These are phyloP conservation scores for Lactarius evosmus DNA, from an alignment of 768 basidiomycete genomes.

Conservation along the genomic window DNA sequence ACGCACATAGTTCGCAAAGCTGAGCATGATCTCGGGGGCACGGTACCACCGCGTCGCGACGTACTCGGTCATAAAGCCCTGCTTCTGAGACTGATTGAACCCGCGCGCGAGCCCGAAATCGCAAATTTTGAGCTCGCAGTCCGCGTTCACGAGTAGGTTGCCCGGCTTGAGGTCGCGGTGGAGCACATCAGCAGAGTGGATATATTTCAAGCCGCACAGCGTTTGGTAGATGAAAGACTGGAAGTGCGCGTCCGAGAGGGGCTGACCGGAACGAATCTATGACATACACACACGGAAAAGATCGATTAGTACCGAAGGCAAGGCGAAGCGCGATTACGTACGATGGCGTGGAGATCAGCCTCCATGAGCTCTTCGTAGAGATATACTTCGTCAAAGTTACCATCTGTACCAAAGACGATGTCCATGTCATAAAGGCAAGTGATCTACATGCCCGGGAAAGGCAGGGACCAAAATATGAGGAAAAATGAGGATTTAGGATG, in stretches of 20 bases:
- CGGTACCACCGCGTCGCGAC: conserved; percentile 99
- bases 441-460: conserved; percentile 50
- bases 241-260: conserved; percentile 87
- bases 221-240: conserved; percentile 98
- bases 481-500: not conserved
- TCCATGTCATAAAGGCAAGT: conserved; percentile 98
- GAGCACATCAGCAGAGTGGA: conserved; percentile 96
- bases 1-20: conserved; percentile 90
- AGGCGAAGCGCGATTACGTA: conserved; percentile 37
- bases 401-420: conserved; percentile 87
- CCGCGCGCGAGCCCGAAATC: conserved; percentile 97
- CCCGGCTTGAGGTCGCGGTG: conserved; percentile 96
- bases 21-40: conserved; percentile 98
- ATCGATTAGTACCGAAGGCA: conserved; percentile 1
- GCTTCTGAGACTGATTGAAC: conserved; percentile 83
- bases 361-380: conserved; percentile 99
- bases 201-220: conserved; percentile 96
- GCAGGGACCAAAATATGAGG: not conserved
- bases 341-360: conserved; percentile 98
- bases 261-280: conserved; percentile 82
- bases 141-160: conserved; percentile 94
- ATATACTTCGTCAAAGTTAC: conserved; percentile 96
- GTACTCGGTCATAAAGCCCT: conserved; percentile 99
- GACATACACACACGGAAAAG: conserved; percentile 16
- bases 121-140: conserved; percentile 98